Evolutionary conservation across 1,284 basidiomycete species (phyloP).

Genomic region (Caloboletus inedulis): DNA sequence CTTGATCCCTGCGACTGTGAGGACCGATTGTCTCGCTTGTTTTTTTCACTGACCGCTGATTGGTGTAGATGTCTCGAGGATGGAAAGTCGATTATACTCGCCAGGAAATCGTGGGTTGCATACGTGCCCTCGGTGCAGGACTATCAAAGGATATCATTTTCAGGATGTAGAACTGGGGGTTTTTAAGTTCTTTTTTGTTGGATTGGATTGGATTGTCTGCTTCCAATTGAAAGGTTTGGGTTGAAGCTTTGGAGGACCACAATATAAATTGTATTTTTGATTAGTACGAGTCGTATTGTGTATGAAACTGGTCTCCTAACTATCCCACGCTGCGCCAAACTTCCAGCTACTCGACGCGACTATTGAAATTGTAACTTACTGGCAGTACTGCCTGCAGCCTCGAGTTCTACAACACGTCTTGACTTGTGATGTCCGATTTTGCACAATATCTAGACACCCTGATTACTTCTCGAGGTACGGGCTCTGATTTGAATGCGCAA

Average conservation of each 20-base stretch:
- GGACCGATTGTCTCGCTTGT: neutral
- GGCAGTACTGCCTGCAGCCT: neutral
- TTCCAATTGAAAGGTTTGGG: neutral
- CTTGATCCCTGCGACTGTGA: conserved; percentile 28
- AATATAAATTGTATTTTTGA: neutral
- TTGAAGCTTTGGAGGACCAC: neutral
- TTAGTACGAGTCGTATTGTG: too few relatives aligned
- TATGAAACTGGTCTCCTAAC: too few relatives aligned
- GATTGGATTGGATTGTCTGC: neutral
- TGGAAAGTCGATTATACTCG: conserved; percentile 31
- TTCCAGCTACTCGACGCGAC: neutral
- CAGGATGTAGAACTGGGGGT: conserved; percentile 13
- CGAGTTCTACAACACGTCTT: neutral
- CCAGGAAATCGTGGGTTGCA: conserved; percentile 33
- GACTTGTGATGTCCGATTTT: conserved; percentile 22
- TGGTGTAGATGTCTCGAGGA: conserved; percentile 29
- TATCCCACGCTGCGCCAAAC: conserved; percentile 10
- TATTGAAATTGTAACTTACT: neutral
- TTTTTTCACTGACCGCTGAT: conserved; percentile 8
- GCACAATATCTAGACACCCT: conserved; percentile 25
- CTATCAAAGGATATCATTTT: conserved; percentile 40
- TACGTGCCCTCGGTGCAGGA: conserved; percentile 41
- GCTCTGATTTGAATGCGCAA: conserved; percentile 16
- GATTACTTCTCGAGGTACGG: conserved; percentile 11
- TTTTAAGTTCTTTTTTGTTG: neutral